Base-by-base conservation (phyloP, 768 basidiomycete species). In the Daedaleopsis sinensis region DNA sequence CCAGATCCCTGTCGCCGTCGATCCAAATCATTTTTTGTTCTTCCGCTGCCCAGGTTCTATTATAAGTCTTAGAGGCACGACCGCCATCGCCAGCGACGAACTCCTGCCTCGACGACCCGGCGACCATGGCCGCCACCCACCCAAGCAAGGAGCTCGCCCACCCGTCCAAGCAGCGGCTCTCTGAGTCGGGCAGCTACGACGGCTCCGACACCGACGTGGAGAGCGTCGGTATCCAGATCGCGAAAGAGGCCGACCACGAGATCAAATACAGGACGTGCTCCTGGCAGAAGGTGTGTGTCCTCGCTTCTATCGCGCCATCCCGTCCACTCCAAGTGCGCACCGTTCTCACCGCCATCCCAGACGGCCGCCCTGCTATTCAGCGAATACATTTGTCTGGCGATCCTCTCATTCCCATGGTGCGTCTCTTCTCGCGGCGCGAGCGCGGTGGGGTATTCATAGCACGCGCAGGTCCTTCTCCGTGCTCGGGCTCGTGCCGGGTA, bases 271-370 rank as follows among this genome's bases (percentile, higher is more conserved):
- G 79, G 58, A 77, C 79, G 19, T 80, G 79, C 62, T 78, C 78
- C 16, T 82, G 80, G 80, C 79, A 82, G 58, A 82, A 80, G 73
- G 80, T 80, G n/a, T 80, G n/a, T 46, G 11, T 10, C 15, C 37
- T 3, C 9, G 19, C 15, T 16, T 50, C 12, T 11, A 50, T 50
- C 10, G 11, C 27, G 68, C 61, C 37, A 3, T 27, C 24, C n/a
- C 8, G 35, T 36, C 11, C 38, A 15, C 16, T 23, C 24, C 19
- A n/a, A n/a, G 21, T 9, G 39, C 39, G n/a, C 24, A 37, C 32
- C 7, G 52, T 39, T 52, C 27, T 59, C 23, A 49, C 23, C 15
- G 37, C 11, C 23, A 43, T n/a, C 15, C 15, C 52, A 79, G 79
- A 80, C 79, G 1, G 79, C 79, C 18, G 78, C 68, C 1, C 65